phyloP scores from a whole-genome alignment of 192 early-diverging fungal species.

The Glomus cerebriforme region DNA sequence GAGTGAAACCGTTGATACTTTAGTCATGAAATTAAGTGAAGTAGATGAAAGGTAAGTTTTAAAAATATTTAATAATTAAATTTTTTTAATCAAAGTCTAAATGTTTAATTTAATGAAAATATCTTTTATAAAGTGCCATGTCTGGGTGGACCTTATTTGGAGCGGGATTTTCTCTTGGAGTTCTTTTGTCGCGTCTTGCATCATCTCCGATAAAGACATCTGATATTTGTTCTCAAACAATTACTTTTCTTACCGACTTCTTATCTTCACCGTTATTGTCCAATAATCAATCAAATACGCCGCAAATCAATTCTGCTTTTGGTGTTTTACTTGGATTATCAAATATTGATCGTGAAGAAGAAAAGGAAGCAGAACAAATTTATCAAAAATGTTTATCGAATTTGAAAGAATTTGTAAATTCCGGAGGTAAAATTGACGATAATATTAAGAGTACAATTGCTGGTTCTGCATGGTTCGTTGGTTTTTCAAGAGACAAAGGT shows the following conservation, averaged over 20 bases:
- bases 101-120: neutral
- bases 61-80: neutral
- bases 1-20: slow-evolving; percentile 32
- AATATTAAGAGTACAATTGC: slow-evolving; percentile 1
- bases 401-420: slow-evolving; percentile 25
- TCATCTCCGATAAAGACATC: slow-evolving; percentile 42
- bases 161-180: slow-evolving; percentile 44
- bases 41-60: slow-evolving; percentile 22
- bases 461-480: slow-evolving; percentile 25
- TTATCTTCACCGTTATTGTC: slow-evolving; percentile 18
- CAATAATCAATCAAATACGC: neutral
- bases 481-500: neutral
- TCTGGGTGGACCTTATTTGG: slow-evolving; percentile 44
- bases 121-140: slow-evolving; percentile 26
- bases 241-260: slow-evolving; percentile 32
- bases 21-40: slow-evolving; percentile 33
- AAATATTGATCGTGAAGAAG: slow-evolving; percentile 23
- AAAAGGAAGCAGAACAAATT: neutral
- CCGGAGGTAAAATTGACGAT: neutral
- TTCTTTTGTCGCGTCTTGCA: slow-evolving; percentile 37
- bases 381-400: slow-evolving; percentile 17
- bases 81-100: neutral
- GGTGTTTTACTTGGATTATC: slow-evolving; percentile 43
- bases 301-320: slow-evolving; percentile 32
- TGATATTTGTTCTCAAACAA: slow-evolving; percentile 36